Percentiles rank a stretch among this genome's conserved stretches.
Evolutionary conservation across 768 basidiomycete species (phyloP).

Genomic region (Auriscalpium orientale): DNA sequence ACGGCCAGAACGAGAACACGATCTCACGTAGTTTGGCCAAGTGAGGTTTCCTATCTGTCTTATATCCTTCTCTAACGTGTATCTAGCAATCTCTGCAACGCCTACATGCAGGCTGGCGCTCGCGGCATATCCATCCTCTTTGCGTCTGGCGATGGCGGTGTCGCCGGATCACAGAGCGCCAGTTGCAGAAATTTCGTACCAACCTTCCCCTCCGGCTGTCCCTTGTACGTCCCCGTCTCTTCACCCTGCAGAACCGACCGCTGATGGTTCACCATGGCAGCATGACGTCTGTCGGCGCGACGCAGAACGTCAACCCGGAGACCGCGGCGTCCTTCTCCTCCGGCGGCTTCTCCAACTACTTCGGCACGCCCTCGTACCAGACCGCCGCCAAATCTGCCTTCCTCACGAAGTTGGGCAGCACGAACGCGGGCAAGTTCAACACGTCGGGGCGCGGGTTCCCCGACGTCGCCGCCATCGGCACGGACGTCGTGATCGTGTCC

Average conservation of each 20-base stretch:
- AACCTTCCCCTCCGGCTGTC: constrained; percentile 16
- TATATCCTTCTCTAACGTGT: constrained; percentile 5
- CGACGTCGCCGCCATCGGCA: constrained; percentile 15
- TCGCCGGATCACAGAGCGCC: constrained; percentile 6
- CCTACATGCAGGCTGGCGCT: constrained; percentile 18
- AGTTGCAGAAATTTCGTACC: constrained; percentile 8
- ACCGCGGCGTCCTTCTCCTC: constrained; percentile 7
- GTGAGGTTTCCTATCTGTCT: constrained; percentile 8
- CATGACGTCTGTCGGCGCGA: constrained; percentile 13
- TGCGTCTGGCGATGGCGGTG: constrained; percentile 16
- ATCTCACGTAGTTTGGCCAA: constrained; percentile 9
- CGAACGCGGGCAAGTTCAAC: constrained; percentile 13
- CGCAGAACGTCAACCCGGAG: constrained; percentile 8
- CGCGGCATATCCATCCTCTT: constrained; percentile 7
- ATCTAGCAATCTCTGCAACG: constrained; percentile 14
- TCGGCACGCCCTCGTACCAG: constrained; percentile 11
- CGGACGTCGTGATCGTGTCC: constrained; percentile 8
- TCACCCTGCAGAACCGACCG: not conserved
- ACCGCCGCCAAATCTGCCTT: constrained; percentile 10
- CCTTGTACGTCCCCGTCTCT: constrained; percentile 2
- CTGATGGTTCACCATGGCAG: not conserved
- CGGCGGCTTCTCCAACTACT: constrained; percentile 18
- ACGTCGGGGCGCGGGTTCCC: constrained; percentile 14
- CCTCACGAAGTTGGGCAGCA: constrained; percentile 10
- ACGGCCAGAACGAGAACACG: constrained; percentile 18